These are phyloP conservation scores for Penicillium sumatraense DNA, from an alignment of 2,329 filamentous ascomycete genomes.

Conservation along the genomic window DNA sequence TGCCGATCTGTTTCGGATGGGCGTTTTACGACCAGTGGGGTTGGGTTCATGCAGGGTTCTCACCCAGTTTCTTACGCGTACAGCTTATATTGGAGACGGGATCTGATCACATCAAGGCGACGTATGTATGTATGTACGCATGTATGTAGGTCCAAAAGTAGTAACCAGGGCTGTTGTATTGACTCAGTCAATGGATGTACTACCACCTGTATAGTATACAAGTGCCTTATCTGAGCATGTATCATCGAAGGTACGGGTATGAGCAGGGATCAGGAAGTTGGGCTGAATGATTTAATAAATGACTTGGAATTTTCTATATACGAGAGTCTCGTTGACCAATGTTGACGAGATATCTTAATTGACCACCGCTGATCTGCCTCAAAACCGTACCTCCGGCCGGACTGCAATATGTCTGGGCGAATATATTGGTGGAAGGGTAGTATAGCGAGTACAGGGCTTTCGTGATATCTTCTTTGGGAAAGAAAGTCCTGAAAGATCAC, in stretches of 20 bases:
- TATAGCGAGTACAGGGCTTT: slow-evolving; percentile 23
- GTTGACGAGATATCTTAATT: background rate
- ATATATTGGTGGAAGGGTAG: slow-evolving; percentile 21
- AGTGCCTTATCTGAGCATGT: too few relatives aligned
- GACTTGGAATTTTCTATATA: background rate
- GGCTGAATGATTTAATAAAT: background rate
- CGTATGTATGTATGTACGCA: too few relatives aligned
- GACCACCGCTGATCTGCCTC: background rate
- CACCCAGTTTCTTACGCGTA: background rate
- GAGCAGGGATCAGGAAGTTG: background rate
- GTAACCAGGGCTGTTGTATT: too few relatives aligned
- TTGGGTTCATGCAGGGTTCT: slow-evolving; percentile 13
- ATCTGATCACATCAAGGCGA: background rate
- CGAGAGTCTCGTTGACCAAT: background rate
- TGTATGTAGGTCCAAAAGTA: too few relatives aligned
- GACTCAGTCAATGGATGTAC: too few relatives aligned
- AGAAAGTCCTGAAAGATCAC: slow-evolving; percentile 15
- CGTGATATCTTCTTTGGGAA: slow-evolving; percentile 13
- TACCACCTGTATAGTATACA: too few relatives aligned
- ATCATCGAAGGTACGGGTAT: too few relatives aligned
- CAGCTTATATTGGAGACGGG: background rate
- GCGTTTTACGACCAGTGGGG: slow-evolving; percentile 4
- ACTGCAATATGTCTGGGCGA: slow-evolving; percentile 15
- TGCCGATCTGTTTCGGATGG: slow-evolving; percentile 8
- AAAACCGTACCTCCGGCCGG: slow-evolving; percentile 26